Conservation (phyloP, 345 rosid genomes). For the Linum lewisii region DNA sequence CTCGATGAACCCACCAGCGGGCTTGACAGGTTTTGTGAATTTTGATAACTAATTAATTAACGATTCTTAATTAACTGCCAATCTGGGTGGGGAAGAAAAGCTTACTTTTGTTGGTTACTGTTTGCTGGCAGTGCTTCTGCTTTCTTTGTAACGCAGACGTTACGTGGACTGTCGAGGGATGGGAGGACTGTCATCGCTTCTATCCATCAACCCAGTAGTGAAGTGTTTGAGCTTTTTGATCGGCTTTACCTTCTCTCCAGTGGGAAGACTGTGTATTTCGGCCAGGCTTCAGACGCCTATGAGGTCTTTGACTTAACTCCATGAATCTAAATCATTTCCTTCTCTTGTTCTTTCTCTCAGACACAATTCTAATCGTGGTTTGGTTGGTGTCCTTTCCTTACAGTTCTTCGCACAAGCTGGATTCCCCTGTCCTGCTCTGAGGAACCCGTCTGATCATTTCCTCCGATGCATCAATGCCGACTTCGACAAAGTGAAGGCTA, state of each 20-base stretch:
- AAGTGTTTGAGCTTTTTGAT: conserved; percentile 91
- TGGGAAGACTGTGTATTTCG: conserved; percentile 88
- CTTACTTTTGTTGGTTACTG: no score
- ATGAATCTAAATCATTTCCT: neutral
- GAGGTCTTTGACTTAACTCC: conserved; percentile 32
- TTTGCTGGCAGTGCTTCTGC: conserved; percentile 71
- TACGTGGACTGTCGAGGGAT: conserved; percentile 76
- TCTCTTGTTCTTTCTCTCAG: neutral
- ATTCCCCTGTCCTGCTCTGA: conserved; percentile 85
- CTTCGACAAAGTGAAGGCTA: conserved; percentile 91
- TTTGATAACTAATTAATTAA: neutral
- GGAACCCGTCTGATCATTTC: conserved; percentile 97
- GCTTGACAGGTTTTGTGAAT: conserved; percentile 58
- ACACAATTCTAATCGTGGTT: neutral
- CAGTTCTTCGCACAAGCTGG: conserved; percentile 98
- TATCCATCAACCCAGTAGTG: conserved; percentile 91
- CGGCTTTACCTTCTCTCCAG: conserved; percentile 75
- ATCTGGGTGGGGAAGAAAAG: neutral
- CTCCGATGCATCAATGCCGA: conserved; percentile 87
- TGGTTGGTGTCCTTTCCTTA: neutral
- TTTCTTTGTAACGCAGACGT: conserved; percentile 86
- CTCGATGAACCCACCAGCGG: conserved; percentile 98
- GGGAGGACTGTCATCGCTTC: conserved; percentile 96
- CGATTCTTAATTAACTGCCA: neutral
- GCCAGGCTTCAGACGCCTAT: conserved; percentile 71